Evolutionary conservation across 345 rosid genomes (phyloP).

Genomic region (Hibiscus syriacus): DNA sequence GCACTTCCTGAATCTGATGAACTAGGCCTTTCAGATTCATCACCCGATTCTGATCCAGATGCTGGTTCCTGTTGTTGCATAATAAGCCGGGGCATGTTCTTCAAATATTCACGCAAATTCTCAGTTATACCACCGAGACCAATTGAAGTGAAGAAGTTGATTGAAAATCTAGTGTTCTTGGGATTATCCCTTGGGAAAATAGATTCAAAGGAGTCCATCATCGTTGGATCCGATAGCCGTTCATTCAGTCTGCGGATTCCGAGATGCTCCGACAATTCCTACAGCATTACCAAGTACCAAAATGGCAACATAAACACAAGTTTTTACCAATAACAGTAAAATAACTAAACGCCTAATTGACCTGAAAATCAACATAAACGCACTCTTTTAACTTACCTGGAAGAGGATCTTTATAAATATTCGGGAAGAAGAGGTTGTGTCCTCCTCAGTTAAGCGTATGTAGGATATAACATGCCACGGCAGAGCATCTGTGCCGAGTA

Average conservation of each 20-base stretch:
- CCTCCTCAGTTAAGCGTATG: constrained; percentile 83
- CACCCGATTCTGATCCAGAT: constrained; percentile 25
- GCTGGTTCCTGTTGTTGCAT: constrained; percentile 73
- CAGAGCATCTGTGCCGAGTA: constrained; percentile 86
- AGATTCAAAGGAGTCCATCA: constrained; percentile 72
- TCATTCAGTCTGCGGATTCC: constrained; percentile 76
- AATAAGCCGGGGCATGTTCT: constrained; percentile 92
- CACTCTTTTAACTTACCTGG: constrained; percentile 43
- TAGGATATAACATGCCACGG: constrained; percentile 95
- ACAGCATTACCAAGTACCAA: constrained; percentile 19
- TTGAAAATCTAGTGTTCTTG: constrained; percentile 80
- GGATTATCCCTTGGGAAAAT: constrained; percentile 89
- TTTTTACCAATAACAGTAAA: neutral
- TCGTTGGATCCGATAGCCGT: constrained; percentile 61
- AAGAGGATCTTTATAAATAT: constrained; percentile 95
- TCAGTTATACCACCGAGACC: constrained; percentile 98
- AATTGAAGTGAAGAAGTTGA: constrained; percentile 88
- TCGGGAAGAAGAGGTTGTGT: constrained; percentile 86
- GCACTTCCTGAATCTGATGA: constrained; percentile 8
- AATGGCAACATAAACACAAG: neutral
- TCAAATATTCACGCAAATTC: constrained; percentile 74
- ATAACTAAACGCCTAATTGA: no score
- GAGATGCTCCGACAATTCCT: constrained; percentile 91
- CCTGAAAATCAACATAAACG: neutral
- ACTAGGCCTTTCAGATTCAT: constrained; percentile 27